phyloP scores from a whole-genome alignment of 176 grass and related monocot species.

The Otatea glauca region DNA sequence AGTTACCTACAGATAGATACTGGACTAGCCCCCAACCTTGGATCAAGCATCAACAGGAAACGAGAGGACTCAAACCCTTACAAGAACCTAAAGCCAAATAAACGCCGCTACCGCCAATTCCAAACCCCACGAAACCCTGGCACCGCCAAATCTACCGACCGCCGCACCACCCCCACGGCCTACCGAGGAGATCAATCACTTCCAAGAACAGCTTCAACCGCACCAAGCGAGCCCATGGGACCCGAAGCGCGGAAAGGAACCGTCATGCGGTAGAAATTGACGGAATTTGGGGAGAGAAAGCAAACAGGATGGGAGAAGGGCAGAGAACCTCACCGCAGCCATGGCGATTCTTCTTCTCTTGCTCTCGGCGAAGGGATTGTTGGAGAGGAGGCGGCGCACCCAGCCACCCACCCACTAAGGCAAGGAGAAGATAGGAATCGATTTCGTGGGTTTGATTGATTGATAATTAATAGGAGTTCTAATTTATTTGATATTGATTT shows the following conservation, averaged over 20 bases:
- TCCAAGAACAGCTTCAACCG: not conserved
- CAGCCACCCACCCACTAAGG: not conserved
- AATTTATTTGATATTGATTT: constrained; percentile 4
- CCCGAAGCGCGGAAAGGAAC: not conserved
- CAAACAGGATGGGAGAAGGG: not conserved
- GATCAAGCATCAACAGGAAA: not conserved
- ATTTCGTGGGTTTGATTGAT: not conserved
- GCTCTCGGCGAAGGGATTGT: not conserved
- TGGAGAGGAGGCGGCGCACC: not conserved
- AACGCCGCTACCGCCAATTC: not conserved
- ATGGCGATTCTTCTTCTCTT: not conserved
- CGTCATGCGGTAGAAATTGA: not conserved
- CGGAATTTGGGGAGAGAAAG: no score
- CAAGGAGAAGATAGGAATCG: not conserved
- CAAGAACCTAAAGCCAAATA: not conserved
- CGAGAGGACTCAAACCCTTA: not conserved
- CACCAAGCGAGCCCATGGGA: not conserved
- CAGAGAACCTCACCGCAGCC: constrained; percentile 21
- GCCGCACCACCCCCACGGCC: not conserved
- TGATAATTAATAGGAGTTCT: not conserved
- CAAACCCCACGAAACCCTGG: not conserved
- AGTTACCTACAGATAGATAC: not conserved
- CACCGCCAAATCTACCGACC: not conserved
- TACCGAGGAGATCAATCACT: not conserved
- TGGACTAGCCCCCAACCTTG: not conserved